Conservation (phyloP, 169 alveolate species). For the Eimeria mitis region DNA sequence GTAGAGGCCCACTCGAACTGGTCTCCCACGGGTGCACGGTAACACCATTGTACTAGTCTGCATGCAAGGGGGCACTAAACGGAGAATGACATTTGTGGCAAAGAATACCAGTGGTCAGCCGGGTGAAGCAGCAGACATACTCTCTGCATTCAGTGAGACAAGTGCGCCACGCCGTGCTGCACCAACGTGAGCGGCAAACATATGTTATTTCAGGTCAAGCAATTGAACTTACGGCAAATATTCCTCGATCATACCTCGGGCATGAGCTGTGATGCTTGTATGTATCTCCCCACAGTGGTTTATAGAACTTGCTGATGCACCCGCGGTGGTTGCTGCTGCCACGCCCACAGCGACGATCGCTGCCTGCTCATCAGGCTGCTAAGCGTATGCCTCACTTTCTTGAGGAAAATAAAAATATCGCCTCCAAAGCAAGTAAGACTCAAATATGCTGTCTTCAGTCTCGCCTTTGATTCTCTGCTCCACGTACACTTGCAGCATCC, state of each 20-base stretch:
- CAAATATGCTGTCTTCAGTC: not conserved
- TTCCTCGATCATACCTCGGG: not conserved
- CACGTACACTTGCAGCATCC: not conserved
- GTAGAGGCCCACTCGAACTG: not conserved
- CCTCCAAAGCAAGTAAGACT: not conserved
- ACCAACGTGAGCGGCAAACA: not conserved
- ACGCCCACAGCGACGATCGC: not conserved
- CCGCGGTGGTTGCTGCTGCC: not conserved
- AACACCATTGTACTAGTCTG: not conserved
- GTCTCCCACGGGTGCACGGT: not conserved
- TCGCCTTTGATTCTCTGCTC: not conserved
- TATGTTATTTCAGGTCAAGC: not conserved
- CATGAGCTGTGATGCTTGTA: not conserved
- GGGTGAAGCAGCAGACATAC: not conserved
- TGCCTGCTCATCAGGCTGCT: not conserved
- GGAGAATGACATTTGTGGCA: not conserved
- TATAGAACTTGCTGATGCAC: not conserved
- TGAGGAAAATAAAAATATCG: not conserved
- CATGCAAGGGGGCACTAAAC: not conserved
- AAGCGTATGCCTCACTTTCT: constrained; percentile 6
- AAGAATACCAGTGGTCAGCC: too few species aligned
- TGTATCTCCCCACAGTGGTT: not conserved
- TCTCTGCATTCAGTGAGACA: not conserved
- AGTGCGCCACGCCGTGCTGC: not conserved
- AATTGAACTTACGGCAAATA: not conserved